Evolutionary conservation across 2,329 filamentous ascomycete species (phyloP).

Genomic region (Plenodomus biglobosus): DNA sequence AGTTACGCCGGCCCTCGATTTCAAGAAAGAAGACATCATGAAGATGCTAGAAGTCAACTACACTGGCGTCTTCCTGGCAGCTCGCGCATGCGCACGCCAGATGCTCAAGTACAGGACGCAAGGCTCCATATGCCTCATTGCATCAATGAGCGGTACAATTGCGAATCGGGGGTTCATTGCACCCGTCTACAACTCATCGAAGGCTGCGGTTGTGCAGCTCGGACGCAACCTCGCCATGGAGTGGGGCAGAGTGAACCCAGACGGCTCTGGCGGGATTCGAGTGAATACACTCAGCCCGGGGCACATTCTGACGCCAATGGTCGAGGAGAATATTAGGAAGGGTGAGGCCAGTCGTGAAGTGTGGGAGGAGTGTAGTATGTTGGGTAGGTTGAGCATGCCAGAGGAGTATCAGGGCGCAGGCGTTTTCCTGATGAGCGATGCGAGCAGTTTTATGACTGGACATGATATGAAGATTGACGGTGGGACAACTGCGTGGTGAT

Average conservation of each 20-base stretch:
- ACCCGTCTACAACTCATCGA: conserved; percentile 73
- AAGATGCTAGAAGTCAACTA: conserved; percentile 62
- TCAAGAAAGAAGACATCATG: conserved; percentile 60
- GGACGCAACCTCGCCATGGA: conserved; percentile 69
- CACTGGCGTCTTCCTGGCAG: conserved; percentile 62
- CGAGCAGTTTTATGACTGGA: conserved; percentile 44
- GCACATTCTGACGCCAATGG: conserved; percentile 81
- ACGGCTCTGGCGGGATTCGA: conserved; percentile 66
- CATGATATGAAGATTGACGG: conserved; percentile 40
- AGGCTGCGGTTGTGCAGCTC: conserved; percentile 72
- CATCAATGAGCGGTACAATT: conserved; percentile 62
- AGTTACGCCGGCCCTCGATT: conserved; percentile 77
- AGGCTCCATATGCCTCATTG: conserved; percentile 63
- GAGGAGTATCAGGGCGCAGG: conserved; percentile 42
- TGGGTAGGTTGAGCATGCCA: conserved; percentile 50
- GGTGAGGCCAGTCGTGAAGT: conserved; percentile 63
- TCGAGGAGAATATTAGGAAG: conserved; percentile 71
- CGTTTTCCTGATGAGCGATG: conserved; percentile 39
- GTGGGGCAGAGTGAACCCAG: conserved; percentile 52
- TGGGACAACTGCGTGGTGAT: conserved; percentile 39
- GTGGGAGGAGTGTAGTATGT: conserved; percentile 84
- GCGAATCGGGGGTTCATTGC: conserved; percentile 64
- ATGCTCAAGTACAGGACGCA: conserved; percentile 60
- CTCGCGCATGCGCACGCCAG: conserved; percentile 61
- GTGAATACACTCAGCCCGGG: conserved; percentile 79